Conservation (phyloP, 225 moss, liverwort and hornwort species). For the Pseudoscleropodium purum region DNA sequence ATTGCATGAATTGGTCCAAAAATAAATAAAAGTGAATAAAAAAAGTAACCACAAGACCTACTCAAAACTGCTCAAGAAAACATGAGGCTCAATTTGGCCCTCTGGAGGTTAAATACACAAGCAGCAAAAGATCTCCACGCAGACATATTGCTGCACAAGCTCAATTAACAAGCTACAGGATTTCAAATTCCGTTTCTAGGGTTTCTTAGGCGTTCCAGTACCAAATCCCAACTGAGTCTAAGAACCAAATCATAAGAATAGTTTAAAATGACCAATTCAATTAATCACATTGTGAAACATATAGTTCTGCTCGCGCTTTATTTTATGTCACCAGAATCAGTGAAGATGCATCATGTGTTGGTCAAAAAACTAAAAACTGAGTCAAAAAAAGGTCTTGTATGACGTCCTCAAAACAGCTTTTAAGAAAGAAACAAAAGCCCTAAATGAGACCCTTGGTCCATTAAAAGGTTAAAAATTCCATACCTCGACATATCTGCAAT, state of each 20-base stretch:
- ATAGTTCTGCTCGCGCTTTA: neutral
- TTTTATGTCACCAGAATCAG: neutral
- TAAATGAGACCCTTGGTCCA: neutral
- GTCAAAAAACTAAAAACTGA: neutral
- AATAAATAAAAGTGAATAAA: neutral
- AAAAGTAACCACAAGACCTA: neutral
- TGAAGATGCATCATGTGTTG: neutral
- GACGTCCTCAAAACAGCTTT: neutral
- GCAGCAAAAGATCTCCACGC: neutral
- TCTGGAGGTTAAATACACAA: neutral
- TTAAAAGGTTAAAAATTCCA: neutral
- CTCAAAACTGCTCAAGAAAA: neutral
- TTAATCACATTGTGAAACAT: neutral
- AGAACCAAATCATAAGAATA: neutral
- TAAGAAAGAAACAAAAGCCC: neutral
- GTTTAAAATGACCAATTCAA: neutral
- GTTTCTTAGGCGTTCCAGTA: neutral
- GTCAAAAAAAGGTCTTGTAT: neutral
- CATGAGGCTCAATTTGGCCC: neutral
- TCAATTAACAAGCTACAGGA: neutral
- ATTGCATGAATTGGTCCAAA: neutral
- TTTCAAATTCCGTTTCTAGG: neutral
- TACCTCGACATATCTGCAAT: slow-evolving; percentile 55
- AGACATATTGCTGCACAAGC: neutral
- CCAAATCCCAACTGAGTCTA: neutral